These are phyloP conservation scores for Usnea hakonensis DNA, from an alignment of 495 filamentous ascomycete genomes.

Conservation along the genomic window DNA sequence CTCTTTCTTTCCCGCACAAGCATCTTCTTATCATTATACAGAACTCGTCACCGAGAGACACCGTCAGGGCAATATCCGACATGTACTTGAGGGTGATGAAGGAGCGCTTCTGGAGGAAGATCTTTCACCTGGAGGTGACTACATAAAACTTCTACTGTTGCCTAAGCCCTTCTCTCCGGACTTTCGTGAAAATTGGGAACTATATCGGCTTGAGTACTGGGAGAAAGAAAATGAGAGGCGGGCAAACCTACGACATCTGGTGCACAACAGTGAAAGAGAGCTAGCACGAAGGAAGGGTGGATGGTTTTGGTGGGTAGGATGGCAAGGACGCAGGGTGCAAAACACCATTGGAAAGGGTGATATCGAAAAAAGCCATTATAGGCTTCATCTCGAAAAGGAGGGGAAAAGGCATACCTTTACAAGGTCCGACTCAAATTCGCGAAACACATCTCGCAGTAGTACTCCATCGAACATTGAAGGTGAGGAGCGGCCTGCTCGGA, in stretches of 20 bases:
- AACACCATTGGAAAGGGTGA: conserved; percentile 23
- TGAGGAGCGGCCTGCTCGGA: conserved; percentile 18
- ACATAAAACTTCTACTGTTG: conserved; percentile 80
- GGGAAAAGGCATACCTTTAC: conserved; percentile 32
- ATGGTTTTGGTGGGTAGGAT: conserved; percentile 75
- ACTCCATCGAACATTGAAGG: conserved; percentile 31
- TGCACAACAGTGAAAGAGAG: conserved; percentile 56
- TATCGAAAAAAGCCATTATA: conserved; percentile 30
- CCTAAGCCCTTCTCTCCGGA: conserved; percentile 92
- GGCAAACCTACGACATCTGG: conserved; percentile 57
- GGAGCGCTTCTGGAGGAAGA: conserved; percentile 60
- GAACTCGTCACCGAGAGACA: conserved; percentile 46
- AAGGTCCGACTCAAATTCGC: conserved; percentile 41
- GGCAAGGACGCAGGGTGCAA: conserved; percentile 47
- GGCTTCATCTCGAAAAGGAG: conserved; percentile 33
- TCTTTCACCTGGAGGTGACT: conserved; percentile 78
- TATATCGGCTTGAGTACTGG: conserved; percentile 91
- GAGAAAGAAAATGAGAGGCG: conserved; percentile 91
- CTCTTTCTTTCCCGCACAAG: conserved; percentile 44
- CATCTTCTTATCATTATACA: conserved; percentile 59
- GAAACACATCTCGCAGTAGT: conserved; percentile 43
- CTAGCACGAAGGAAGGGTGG: conserved; percentile 60
- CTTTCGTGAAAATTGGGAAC: conserved; percentile 96
- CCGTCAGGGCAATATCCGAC: conserved; percentile 23
- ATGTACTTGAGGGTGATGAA: conserved; percentile 50